Conservation (phyloP, 441 rosid genomes). For the Gossypium trilobum region DNA sequence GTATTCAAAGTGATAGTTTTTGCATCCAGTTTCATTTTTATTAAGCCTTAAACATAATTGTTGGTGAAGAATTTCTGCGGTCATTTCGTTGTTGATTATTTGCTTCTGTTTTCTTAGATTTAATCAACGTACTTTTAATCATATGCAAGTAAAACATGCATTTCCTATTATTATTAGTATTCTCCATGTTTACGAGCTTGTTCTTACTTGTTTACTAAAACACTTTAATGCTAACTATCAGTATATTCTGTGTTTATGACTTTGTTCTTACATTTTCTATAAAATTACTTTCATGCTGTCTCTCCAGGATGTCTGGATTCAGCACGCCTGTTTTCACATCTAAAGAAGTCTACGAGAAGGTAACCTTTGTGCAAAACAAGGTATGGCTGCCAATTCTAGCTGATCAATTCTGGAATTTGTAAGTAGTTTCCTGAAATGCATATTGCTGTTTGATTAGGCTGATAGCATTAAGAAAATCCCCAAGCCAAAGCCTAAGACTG, state of each 20-base stretch:
- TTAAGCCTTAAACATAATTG: neutral
- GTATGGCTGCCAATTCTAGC: constrained; percentile 27
- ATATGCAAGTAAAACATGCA: neutral
- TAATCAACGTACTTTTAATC: neutral
- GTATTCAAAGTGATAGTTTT: neutral
- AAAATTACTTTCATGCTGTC: neutral
- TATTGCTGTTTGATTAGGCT: constrained; percentile 32
- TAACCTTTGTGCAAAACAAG: constrained; percentile 64
- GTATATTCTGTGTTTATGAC: neutral
- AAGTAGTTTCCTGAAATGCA: neutral
- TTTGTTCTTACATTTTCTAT: neutral
- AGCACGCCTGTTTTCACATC: constrained; percentile 65
- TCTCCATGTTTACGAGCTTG: neutral
- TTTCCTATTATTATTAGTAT: neutral
- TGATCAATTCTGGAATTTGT: neutral
- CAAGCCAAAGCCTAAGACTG: constrained; percentile 77
- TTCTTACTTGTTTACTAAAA: too few species aligned
- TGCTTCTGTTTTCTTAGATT: neutral
- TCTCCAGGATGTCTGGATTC: constrained; percentile 47
- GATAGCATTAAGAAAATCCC: constrained; percentile 53
- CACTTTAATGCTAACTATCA: too few species aligned
- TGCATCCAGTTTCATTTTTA: neutral
- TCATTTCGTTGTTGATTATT: neutral
- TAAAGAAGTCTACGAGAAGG: constrained; percentile 56
- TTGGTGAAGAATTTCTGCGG: neutral